A percentile compares a stretch with the other conserved stretches of the same genome.
These are phyloP conservation scores for Adansonia madagascariensis DNA, from an alignment of 441 rosid genomes.

Conservation along the genomic window DNA sequence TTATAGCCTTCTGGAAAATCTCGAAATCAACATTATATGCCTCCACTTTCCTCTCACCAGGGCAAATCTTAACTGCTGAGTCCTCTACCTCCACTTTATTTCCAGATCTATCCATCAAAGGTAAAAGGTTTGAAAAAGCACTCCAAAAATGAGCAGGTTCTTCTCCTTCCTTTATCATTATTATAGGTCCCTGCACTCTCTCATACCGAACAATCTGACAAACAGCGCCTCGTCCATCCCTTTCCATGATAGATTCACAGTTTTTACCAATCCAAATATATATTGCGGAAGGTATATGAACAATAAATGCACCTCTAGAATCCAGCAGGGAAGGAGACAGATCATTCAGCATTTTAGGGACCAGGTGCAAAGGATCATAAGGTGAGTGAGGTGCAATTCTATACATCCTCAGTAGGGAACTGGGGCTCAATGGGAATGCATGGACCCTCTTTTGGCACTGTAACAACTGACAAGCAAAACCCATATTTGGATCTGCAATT, in stretches of 20 bases:
- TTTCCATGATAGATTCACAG: conserved; percentile 86
- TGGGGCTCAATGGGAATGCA: conserved; percentile 94
- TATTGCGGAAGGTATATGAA: conserved; percentile 79
- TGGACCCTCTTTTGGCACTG: conserved; percentile 98
- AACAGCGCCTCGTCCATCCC: conserved; percentile 93
- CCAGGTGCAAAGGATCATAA: conserved; percentile 96
- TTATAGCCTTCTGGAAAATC: conserved; percentile 77
- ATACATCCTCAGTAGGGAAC: conserved; percentile 86
- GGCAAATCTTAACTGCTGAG: conserved; percentile 42
- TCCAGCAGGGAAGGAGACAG: conserved; percentile 78
- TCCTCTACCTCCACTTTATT: conserved; percentile 39
- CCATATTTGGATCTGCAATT: conserved; percentile 98
- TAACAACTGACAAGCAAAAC: conserved; percentile 93
- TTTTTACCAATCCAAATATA: conserved; percentile 87
- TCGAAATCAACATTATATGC: conserved; percentile 83
- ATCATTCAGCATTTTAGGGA: conserved; percentile 86
- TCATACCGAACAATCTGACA: conserved; percentile 94
- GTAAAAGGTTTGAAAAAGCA: conserved; percentile 72
- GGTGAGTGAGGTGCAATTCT: conserved; percentile 95
- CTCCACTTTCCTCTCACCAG: conserved; percentile 71
- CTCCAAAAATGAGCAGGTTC: conserved; percentile 89
- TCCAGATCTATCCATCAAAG: conserved; percentile 64
- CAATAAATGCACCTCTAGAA: conserved; percentile 94
- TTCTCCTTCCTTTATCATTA: conserved; percentile 80
- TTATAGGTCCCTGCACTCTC: conserved; percentile 74